Conservation (phyloP, 768 basidiomycete species). For the Lentinula aciculospora region DNA sequence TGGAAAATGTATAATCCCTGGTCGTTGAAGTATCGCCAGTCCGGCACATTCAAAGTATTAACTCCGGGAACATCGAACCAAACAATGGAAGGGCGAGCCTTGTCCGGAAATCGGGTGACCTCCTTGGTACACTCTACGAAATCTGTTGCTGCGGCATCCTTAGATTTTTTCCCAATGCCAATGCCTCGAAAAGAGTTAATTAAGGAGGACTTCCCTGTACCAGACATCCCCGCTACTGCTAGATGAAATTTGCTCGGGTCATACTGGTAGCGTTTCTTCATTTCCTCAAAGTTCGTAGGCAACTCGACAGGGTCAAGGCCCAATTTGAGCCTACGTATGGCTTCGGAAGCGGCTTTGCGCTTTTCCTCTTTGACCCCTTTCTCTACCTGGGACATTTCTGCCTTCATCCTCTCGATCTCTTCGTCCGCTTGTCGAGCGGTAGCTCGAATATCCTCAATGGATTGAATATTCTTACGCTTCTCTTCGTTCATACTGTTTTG, state of each 20-base stretch:
- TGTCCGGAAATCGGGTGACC: conserved; percentile 20
- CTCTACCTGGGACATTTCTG: no score
- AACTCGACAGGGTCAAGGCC: conserved; percentile 24
- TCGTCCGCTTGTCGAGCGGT: no score
- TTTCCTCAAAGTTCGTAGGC: conserved; percentile 18
- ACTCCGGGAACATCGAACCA: conserved; percentile 34
- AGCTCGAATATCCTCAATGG: no score
- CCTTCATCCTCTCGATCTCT: no score
- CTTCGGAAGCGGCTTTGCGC: no score
- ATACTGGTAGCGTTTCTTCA: conserved; percentile 7
- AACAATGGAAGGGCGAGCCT: conserved; percentile 13
- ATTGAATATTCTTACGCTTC: no score
- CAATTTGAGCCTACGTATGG: no score
- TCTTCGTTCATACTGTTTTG: conserved; percentile 9
- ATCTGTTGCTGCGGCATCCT: conserved; percentile 20
- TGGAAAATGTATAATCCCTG: conserved; percentile 31
- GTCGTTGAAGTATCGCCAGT: conserved; percentile 30
- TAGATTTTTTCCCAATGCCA: conserved; percentile 14
- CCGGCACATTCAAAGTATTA: conserved; percentile 23
- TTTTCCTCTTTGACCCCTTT: no score
- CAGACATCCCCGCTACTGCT: conserved; percentile 25
- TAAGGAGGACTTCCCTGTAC: conserved; percentile 31
- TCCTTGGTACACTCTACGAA: conserved; percentile 22
- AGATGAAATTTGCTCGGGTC: conserved; percentile 23
- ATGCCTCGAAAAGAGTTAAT: conserved; percentile 30